Evolutionary conservation across 1,284 basidiomycete genomes (phyloP), one percentile per base, ranked within the genome.

Genomic region (Thecaphora thlaspeos): DNA sequence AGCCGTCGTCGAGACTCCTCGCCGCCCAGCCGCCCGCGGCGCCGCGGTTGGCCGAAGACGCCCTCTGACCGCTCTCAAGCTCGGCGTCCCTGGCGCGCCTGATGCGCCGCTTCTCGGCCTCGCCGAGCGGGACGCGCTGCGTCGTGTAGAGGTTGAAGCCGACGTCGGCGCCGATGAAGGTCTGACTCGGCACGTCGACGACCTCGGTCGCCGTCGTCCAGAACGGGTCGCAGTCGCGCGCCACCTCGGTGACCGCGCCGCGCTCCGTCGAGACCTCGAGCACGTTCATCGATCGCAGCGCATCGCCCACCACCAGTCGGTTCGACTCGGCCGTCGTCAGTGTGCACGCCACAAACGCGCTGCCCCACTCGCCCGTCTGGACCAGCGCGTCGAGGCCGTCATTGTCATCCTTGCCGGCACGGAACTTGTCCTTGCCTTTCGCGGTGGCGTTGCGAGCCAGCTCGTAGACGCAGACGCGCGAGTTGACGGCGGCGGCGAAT

Each of bases 161-260:
- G 45, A 77, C 64, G 52, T 77, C 75, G 4, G 71, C 58, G 24
- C 73, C 75, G 26, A 75, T 53, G 46, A 63, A 77, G n/a, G 62
- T 63, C 60, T 75, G 69, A 9, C 18, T 52, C 9, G 42, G 59
- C 1, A 43, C 51, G 50, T 73, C 68, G 21, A 71, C 45, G 39
- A 56, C 21, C 18, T 67, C 63, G 12, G 63, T 67, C 15, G 73
- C 66, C 24, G 57, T 70, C 12, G 73, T 76, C 75, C 75, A 77
- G 55, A 65, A 73, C 11, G 75, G 73, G 51, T 77, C 73, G 39
- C 66, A 55, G 40, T 77, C 75, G 43, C 75, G 59, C 3, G 72
- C 73, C 8, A 70, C 46, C 48, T 77, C 73, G 18, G 28, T 48
- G 11, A 77, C n/a, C 9, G 46, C 22, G 22, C 55, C 68, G 14